Percentiles rank a stretch among this genome's conserved stretches.
phyloP scores from a whole-genome alignment of 2,329 filamentous ascomycete genomes.

The Xylariales sp. region DNA sequence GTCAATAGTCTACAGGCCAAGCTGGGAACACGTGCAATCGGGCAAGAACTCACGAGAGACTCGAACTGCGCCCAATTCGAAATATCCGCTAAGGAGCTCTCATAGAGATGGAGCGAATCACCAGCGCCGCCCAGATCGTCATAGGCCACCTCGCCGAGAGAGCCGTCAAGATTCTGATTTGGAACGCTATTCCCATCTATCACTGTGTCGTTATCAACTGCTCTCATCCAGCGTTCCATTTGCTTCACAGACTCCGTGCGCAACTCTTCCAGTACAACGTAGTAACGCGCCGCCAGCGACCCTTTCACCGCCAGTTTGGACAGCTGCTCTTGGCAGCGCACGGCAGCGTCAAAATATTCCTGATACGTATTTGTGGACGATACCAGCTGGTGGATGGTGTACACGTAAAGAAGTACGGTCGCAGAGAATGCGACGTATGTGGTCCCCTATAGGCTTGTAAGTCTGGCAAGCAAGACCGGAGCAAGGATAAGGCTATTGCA shows the following conservation, averaged over 20 bases:
- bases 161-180: too few species aligned
- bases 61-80: conserved; percentile 1
- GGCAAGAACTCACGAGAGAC: neutral
- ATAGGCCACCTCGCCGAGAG: too few species aligned
- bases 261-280: conserved; percentile 20
- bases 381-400: conserved; percentile 13
- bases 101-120: too few species aligned
- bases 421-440: conserved; percentile 21
- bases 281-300: conserved; percentile 18
- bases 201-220: too few species aligned
- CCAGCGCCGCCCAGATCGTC: too few species aligned
- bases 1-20: too few species aligned
- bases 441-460: too few species aligned
- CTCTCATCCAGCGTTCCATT: neutral
- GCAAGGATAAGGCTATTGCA: neutral
- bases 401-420: conserved; percentile 19
- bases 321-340: conserved; percentile 15
- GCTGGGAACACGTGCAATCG: too few species aligned
- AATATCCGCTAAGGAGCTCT: neutral
- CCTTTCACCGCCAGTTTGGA: conserved; percentile 14
- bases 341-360: conserved; percentile 13
- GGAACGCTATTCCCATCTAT: too few species aligned
- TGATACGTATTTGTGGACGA: conserved; percentile 6
- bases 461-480: neutral
- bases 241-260: conserved; percentile 11